A percentile compares a stretch with the other conserved stretches of the same genome.
These are phyloP conservation scores for Circinella minor DNA, from an alignment of 371 early-diverging fungal species.

Conservation along the genomic window DNA sequence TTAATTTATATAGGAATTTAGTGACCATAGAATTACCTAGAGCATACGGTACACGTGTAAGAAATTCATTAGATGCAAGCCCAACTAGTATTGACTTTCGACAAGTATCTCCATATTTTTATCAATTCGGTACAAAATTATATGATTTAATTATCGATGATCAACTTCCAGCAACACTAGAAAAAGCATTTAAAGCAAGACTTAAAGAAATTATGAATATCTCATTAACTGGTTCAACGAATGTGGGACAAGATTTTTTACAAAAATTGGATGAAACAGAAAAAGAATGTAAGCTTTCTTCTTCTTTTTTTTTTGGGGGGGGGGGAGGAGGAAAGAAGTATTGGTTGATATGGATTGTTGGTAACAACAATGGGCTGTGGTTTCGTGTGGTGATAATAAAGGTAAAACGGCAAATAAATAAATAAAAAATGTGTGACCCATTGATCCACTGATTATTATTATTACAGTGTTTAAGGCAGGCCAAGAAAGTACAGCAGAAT, in stretches of 20 bases:
- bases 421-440: no score
- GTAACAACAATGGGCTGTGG: no score
- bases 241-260: constrained; percentile 37
- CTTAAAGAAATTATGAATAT: constrained; percentile 44
- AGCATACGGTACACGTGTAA: constrained; percentile 42
- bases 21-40: constrained; percentile 43
- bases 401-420: constrained; percentile 27
- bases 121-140: constrained; percentile 45
- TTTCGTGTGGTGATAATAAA: constrained; percentile 16
- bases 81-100: constrained; percentile 44
- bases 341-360: no score
- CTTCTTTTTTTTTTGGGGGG: no score
- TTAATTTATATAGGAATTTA: constrained; percentile 20
- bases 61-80: constrained; percentile 47
- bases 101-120: constrained; percentile 46
- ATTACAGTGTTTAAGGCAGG: constrained; percentile 44
- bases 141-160: constrained; percentile 37
- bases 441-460: neutral
- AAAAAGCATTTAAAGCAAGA: constrained; percentile 44
- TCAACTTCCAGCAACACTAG: constrained; percentile 30
- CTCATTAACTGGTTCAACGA: constrained; percentile 37
- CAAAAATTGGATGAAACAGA: constrained; percentile 55
- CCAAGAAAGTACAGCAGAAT: constrained; percentile 33
- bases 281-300: constrained; percentile 42
- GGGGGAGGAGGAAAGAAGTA: neutral